A percentile compares a stretch with the other conserved stretches of the same genome.
Conservation (phyloP, 192 early-diverging fungal species). For the Geranomyces variabilis region DNA sequence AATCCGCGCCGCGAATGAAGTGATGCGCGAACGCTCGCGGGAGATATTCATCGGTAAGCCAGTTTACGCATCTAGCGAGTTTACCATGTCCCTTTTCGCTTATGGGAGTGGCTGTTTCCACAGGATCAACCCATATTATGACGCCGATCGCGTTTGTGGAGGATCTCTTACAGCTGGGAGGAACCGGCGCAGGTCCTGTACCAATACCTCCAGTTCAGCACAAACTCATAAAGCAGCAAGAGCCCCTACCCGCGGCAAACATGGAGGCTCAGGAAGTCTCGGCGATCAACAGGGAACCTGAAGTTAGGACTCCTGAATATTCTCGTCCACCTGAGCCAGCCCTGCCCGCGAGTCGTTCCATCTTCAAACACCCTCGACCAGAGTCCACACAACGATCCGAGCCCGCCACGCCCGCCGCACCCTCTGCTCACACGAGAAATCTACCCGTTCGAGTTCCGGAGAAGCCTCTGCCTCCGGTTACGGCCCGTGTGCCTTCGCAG, state of each 20-base stretch:
- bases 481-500: too few species aligned
- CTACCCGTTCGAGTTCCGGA: too few species aligned
- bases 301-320: too few species aligned
- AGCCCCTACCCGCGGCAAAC: background rate
- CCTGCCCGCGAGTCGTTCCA: too few species aligned
- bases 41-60: constrained; percentile 73
- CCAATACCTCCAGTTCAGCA: constrained; percentile 1
- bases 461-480: too few species aligned
- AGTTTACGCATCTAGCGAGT: background rate
- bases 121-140: constrained; percentile 74
- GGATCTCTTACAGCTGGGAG: constrained; percentile 52
- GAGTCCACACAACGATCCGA: too few species aligned
- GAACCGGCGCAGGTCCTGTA: background rate
- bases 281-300: too few species aligned
- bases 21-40: constrained; percentile 59
- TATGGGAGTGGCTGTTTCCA: background rate
- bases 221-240: constrained; percentile 1
- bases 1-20: constrained; percentile 70
- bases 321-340: too few species aligned
- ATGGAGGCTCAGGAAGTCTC: too few species aligned
- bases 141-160: constrained; percentile 70
- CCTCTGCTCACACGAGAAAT: too few species aligned
- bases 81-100: background rate
- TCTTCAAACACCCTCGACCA: too few species aligned
- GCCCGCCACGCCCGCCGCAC: too few species aligned